Evolutionary conservation across 306 rosid species (phyloP), one percentile per base, ranked within the genome.

Genomic region (Vigna angularis): DNA sequence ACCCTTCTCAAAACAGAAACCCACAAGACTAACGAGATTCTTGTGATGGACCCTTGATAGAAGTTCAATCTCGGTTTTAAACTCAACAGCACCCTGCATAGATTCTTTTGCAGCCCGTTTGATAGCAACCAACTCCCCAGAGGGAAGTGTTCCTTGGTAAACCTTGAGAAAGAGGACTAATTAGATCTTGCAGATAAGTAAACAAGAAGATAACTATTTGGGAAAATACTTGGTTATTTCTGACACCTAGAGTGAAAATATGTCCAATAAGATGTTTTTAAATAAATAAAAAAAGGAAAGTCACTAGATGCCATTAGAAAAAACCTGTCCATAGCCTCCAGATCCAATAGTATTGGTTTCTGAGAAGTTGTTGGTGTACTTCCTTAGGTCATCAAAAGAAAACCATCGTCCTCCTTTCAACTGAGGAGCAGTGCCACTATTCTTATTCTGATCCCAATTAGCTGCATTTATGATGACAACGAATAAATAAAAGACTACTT

Each of bases 21-120:
- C 98, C 28, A 88, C 63, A 42, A 93, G 94, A 85, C 83, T 38
- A 32, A 93, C 96, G 2, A 93, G 91, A 85, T 93, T 93, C 83
- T 84, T 93, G 50, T 93, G 98, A 70, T 93, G 98, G 61, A 91
- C 93, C 81, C 98, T 89, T 52, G 98, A 93, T 66, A 93, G 89
- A 76, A 91, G 94, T 82, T 91, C 98, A 76, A 93, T 90, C 89
- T 93, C 98, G 30, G 88, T 91, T 80, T 84, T 93, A 77, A 93
- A 93, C 86, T 93, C 91, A 38, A 75, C 75, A 22, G 84, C 90
- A 28, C 92, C 95, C 74, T 91, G 97, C 91, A 70, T 84, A 14
- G 98, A 89, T 66, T 87, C 98, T 68, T 69, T 57, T 71, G 59
- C 84, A n/a, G 94, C 88, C 48, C 91, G 82, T 84, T 93, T 93